Conservation (phyloP, 352 stramenopile genomes). For the Lagenidium giganteum region DNA sequence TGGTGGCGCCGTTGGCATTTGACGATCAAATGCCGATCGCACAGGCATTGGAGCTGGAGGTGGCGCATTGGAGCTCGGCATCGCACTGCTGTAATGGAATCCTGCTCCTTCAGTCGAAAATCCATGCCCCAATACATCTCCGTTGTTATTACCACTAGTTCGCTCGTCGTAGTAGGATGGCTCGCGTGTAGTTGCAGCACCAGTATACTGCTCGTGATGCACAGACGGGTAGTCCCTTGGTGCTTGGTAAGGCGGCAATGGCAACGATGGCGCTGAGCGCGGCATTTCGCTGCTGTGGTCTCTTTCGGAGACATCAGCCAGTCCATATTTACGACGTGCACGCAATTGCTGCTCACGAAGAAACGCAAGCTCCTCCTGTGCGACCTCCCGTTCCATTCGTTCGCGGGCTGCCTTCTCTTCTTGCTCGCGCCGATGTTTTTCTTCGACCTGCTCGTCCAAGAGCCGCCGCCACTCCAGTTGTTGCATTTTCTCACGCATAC, state of each 20-base stretch:
- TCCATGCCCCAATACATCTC: no score
- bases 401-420: conserved; percentile 34
- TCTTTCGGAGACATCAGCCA: no score
- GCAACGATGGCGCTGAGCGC: neutral
- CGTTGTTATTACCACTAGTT: no score
- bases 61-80: conserved; percentile 8
- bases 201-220: no score
- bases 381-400: conserved; percentile 30
- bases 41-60: conserved; percentile 20
- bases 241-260: no score
- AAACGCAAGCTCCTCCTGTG: conserved; percentile 42
- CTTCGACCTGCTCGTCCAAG: conserved; percentile 68
- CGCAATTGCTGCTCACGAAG: conserved; percentile 53
- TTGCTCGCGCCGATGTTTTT: conserved; percentile 51
- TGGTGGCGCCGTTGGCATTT: no score
- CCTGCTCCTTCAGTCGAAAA: no score
- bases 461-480: conserved; percentile 65
- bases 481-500: conserved; percentile 52
- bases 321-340: conserved; percentile 38
- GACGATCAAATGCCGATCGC: no score
- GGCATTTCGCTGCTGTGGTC: neutral
- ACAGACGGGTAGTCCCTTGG: no score
- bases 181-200: no score
- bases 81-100: no score
- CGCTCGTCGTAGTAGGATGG: no score